These are phyloP conservation scores for Neoarthrinium moseri DNA, from an alignment of 2,329 filamentous ascomycete genomes.

Conservation along the genomic window DNA sequence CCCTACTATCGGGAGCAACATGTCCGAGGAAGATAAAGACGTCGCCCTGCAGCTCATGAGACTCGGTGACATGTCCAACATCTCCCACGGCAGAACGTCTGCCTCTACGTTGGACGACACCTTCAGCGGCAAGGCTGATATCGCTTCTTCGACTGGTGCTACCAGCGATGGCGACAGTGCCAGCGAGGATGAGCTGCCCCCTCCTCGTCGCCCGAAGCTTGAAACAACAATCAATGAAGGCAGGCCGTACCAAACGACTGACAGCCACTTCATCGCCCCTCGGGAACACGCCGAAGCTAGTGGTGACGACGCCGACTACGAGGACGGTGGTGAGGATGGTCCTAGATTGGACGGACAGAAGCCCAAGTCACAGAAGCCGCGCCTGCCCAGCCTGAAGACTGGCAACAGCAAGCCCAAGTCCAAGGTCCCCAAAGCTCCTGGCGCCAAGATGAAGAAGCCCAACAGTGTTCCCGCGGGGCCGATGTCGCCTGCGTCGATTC, in stretches of 20 bases:
- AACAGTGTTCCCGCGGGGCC: slow-evolving; percentile 37
- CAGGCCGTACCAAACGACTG: slow-evolving; percentile 50
- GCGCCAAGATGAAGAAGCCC: slow-evolving; percentile 55
- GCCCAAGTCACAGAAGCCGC: slow-evolving; percentile 39
- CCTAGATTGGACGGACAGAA: slow-evolving; percentile 40
- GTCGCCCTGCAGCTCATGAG: slow-evolving; percentile 97
- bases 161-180: slow-evolving; percentile 76
- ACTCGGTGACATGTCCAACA: slow-evolving; percentile 88
- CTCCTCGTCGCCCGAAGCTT: slow-evolving; percentile 57
- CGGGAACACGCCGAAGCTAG: slow-evolving; percentile 44
- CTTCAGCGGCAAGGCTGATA: slow-evolving; percentile 85
- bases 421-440: slow-evolving; percentile 33
- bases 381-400: slow-evolving; percentile 35
- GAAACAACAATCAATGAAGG: slow-evolving; percentile 41
- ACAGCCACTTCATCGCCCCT: slow-evolving; percentile 49
- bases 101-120: slow-evolving; percentile 92
- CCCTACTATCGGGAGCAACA: slow-evolving; percentile 93
- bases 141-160: slow-evolving; percentile 78
- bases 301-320: slow-evolving; percentile 57
- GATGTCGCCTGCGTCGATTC: slow-evolving; percentile 66
- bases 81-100: slow-evolving; percentile 89
- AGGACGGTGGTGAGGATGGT: slow-evolving; percentile 41
- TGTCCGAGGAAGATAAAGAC: slow-evolving; percentile 92
- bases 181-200: slow-evolving; percentile 61
- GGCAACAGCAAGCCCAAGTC: slow-evolving; percentile 34